Percentiles rank a stretch among this genome's conserved stretches.
Conservation (phyloP, 768 basidiomycete genomes). For the Boletus sp. region DNA sequence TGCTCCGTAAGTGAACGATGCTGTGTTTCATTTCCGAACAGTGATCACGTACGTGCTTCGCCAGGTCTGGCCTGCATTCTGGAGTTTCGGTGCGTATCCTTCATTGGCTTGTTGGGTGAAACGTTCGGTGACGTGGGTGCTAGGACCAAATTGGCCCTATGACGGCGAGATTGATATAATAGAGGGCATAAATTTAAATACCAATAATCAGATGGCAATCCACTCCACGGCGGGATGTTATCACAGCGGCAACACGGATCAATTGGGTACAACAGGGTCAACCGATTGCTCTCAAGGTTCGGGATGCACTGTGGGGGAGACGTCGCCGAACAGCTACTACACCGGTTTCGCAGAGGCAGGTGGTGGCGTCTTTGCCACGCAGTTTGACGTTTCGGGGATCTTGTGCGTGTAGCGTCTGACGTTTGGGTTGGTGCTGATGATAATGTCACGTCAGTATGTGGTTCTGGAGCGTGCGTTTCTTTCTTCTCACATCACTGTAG, state of each 20-base stretch:
- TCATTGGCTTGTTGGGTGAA: not conserved
- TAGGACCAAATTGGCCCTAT: constrained; percentile 39
- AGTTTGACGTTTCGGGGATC: constrained; percentile 59
- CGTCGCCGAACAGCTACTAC: constrained; percentile 29
- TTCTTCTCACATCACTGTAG: not conserved
- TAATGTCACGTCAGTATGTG: constrained; percentile 36
- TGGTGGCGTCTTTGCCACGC: constrained; percentile 69
- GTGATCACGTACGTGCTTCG: not conserved
- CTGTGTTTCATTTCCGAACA: constrained; percentile 2
- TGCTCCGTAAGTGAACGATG: constrained; percentile 44
- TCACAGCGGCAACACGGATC: constrained; percentile 28
- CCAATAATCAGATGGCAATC: constrained; percentile 55
- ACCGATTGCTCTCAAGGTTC: constrained; percentile 24
- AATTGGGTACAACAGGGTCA: constrained; percentile 33
- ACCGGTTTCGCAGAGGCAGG: constrained; percentile 32
- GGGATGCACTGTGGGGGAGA: constrained; percentile 33
- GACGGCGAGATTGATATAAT: constrained; percentile 60
- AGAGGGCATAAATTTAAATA: constrained; percentile 55
- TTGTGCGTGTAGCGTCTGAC: constrained; percentile 33
- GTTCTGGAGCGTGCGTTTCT: constrained; percentile 46
- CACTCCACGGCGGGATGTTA: constrained; percentile 46
- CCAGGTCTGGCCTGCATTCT: constrained; percentile 34
- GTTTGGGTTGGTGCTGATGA: constrained; percentile 1
- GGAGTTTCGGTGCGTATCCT: constrained; percentile 27
- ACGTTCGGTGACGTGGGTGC: not conserved